phyloP scores from a whole-genome alignment of 306 rosid species.

The Abrus pulchellus region DNA sequence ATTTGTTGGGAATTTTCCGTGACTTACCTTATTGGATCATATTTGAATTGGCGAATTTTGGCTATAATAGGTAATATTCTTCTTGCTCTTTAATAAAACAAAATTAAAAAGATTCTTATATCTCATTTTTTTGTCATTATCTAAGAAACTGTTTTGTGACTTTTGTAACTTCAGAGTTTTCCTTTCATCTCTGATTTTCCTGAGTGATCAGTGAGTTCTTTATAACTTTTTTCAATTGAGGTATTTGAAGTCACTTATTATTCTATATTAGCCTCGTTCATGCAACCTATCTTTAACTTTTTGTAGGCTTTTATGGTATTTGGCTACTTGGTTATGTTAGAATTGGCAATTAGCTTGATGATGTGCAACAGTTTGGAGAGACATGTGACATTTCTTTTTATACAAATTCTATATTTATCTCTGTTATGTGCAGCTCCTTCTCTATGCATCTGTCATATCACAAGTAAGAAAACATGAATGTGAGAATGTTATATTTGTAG shows the following conservation, averaged over 20 bases:
- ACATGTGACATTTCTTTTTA: conserved; percentile 77
- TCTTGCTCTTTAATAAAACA: conserved; percentile 26
- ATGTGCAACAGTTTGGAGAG: conserved; percentile 92
- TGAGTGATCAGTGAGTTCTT: conserved; percentile 82
- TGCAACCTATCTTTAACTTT: conserved; percentile 22
- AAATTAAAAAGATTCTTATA: background rate
- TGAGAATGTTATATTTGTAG: conserved; percentile 33
- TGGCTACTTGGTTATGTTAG: conserved; percentile 66
- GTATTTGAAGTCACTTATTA: conserved; percentile 72
- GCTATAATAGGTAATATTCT: conserved; percentile 62
- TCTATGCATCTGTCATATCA: conserved; percentile 22
- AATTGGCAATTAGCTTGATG: conserved; percentile 73
- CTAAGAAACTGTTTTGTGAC: conserved; percentile 70
- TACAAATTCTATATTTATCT: conserved; percentile 76
- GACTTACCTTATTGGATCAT: conserved; percentile 73
- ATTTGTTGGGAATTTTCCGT: conserved; percentile 68
- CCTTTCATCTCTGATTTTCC: conserved; percentile 90
- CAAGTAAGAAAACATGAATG: conserved; percentile 6
- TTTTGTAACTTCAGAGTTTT: conserved; percentile 70
- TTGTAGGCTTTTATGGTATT: conserved; percentile 31
- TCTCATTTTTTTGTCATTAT: conserved; percentile 29
- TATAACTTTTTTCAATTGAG: conserved; percentile 68
- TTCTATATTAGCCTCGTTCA: conserved; percentile 21
- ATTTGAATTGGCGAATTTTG: conserved; percentile 64
- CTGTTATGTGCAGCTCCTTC: conserved; percentile 59